Base-by-base conservation (phyloP, 2,329 filamentous ascomycete species). In the Tolypocladium cylindrosporum region DNA sequence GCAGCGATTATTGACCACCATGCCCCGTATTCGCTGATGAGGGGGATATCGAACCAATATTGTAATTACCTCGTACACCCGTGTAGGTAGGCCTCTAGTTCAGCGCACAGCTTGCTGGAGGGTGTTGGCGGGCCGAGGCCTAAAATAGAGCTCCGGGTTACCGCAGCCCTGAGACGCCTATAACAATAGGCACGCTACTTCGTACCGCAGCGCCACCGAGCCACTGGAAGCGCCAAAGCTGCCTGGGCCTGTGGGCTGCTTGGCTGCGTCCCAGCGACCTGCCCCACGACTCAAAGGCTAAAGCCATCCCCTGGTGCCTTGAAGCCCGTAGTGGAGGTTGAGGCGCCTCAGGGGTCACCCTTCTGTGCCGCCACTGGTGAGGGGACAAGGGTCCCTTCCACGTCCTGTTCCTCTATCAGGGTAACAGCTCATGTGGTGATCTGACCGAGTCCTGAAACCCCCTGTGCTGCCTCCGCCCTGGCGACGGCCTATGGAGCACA, bases 401-500 rank as follows among this genome's bases (percentile, higher is more conserved):
- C 10, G 45, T 13, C 48, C 31, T 34, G 31, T 36, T 11, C 31
- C 48, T 48, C 43, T 8, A 27, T 16, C 24, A 16, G 43, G 24
- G 48, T 27, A 27, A 16, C n/a, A 19, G 39, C 39, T 41, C 16
- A 19, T 6, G 39, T 41, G 40, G 8, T 36, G 48, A 51, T 21
- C 31, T 5, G 48, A 53, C 58, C 54, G 41, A 52, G 56, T 57
- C 57, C 58, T 60, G 58, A 58, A 58, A 61, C 54, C 56, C 54
- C 54, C 56, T 54, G 39, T 51, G 37, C 39, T 58, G 58, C 58
- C 59, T 57, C 57, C 58, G 55, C 59, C 62, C 58, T 60, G 62
- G 56, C 60, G 58, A 57, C 59, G 54, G 61, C 58, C 58, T 60
- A 56, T 56, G 55, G 42, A 37, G 24, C 54, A 57, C 54, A 48